Conservation (phyloP, 495 filamentous ascomycete species). For the Neurospora sp. region DNA sequence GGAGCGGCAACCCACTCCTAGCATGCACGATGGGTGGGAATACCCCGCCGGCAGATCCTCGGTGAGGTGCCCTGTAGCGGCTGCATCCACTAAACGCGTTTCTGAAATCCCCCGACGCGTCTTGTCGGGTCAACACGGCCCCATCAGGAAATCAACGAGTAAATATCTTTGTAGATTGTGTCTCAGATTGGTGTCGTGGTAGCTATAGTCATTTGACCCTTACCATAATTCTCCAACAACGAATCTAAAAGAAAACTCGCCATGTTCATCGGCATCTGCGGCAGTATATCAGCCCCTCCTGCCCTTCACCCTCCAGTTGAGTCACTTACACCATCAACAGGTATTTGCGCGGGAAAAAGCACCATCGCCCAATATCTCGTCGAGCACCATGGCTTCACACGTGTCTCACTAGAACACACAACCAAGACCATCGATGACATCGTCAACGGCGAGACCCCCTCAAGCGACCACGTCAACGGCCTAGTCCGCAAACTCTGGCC, state of each 20-base stretch:
- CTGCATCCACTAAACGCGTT: background rate
- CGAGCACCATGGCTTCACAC: slow-evolving; percentile 63
- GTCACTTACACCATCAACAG: slow-evolving; percentile 33
- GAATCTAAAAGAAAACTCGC: slow-evolving; percentile 3
- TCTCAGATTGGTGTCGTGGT: background rate
- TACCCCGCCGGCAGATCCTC: background rate
- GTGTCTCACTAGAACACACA: slow-evolving; percentile 32
- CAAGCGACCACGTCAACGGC: background rate
- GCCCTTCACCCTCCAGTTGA: slow-evolving; percentile 5
- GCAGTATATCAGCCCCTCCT: slow-evolving; percentile 46
- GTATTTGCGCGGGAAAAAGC: slow-evolving; percentile 82
- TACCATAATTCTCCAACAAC: background rate
- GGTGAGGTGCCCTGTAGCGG: background rate
- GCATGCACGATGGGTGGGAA: background rate
- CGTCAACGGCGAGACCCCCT: background rate
- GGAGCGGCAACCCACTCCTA: background rate
- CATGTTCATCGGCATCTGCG: slow-evolving; percentile 93
- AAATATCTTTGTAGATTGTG: background rate
- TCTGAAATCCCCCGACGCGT: background rate
- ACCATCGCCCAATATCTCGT: slow-evolving; percentile 77
- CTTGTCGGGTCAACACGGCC: background rate
- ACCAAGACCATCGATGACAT: slow-evolving; percentile 7
- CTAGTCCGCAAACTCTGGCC: background rate
- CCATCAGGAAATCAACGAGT: background rate
- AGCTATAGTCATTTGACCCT: background rate